These are phyloP conservation scores for Metarhizium brunneum DNA, from an alignment of 2,329 filamentous ascomycete species.

Conservation along the genomic window DNA sequence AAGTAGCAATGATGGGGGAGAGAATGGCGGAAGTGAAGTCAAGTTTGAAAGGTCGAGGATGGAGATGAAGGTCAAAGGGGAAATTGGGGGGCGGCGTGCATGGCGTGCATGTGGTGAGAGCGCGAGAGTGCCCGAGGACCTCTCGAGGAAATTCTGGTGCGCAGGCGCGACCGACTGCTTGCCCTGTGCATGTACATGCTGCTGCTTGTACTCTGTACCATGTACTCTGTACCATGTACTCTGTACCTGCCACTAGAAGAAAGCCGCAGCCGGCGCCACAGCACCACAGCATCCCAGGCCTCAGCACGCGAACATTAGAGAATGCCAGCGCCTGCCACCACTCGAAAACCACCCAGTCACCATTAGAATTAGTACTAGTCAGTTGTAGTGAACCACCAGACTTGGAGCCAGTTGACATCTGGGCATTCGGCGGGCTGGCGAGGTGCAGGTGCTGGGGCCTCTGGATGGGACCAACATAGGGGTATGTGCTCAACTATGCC, in stretches of 20 bases:
- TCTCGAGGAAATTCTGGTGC: constrained; percentile 22
- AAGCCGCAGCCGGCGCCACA: neutral
- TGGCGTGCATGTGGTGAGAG: constrained; percentile 1
- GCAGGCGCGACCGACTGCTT: constrained; percentile 11
- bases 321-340: neutral
- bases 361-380: too few relatives aligned
- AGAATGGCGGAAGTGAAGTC: constrained; percentile 13
- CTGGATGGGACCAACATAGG: constrained; percentile 21
- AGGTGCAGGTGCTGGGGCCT: constrained; percentile 14
- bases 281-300: neutral
- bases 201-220: neutral
- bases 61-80: constrained; percentile 13
- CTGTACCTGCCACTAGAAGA: neutral
- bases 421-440: neutral
- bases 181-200: neutral
- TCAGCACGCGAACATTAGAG: neutral
- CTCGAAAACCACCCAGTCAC: too few relatives aligned
- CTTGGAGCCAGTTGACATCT: neutral
- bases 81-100: constrained; percentile 13
- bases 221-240: neutral
- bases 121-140: constrained; percentile 10
- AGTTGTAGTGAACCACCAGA: neutral
- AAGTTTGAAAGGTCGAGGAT: constrained; percentile 1
- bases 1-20: constrained; percentile 28
- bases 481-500: constrained; percentile 20